Base-by-base conservation (phyloP, 176 grass and related monocot species). In the Oryza coarctata region DNA sequence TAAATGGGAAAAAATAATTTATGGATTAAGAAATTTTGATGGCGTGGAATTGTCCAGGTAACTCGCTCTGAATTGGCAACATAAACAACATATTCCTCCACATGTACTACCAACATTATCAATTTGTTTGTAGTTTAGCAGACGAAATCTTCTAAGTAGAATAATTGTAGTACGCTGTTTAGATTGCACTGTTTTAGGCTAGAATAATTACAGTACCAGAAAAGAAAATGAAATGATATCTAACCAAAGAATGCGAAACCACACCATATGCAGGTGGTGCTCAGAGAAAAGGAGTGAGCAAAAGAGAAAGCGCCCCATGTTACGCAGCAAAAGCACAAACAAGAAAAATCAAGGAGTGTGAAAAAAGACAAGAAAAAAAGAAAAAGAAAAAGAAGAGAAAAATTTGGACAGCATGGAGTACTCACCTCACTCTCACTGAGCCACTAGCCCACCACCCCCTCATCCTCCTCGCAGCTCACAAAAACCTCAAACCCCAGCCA, bases 381-480 rank as follows among this genome's bases (percentile, higher is more conserved):
- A 55, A 22, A 55, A 55, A 55, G 18, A 50, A 50, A 50, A 20
- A 20, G 17, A 23, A 57, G n/a, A 15, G n/a, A 11, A 10, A 57
- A 57, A 57, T 57, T 57, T 20, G 12, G 52, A 57, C 47, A 52
- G 47, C 47, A 52, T 52, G n/a, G n/a, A n/a, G n/a, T n/a, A n/a
- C n/a, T n/a, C n/a, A n/a, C 20, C 52, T 57, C 22, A 57, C 52
- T 57, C 52, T 44, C 44, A 68, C 68, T 23, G 36, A 79, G 47
- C 28, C 36, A 45, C 11, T 25, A 52, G 45, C 79, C 80, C 68
- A 73, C 55, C 65, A 12, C 44, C 62, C 3, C 65, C 83, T 86
- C 88, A 72, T 89, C 83, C 83, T 85, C 87, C 50, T 49, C 81
- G 6, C 40, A 55, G 73, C 67, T 82, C 83, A 45, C 45, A 44